These are phyloP conservation scores for Erucastrum elatum DNA, from an alignment of 345 rosid genomes.

Conservation along the genomic window DNA sequence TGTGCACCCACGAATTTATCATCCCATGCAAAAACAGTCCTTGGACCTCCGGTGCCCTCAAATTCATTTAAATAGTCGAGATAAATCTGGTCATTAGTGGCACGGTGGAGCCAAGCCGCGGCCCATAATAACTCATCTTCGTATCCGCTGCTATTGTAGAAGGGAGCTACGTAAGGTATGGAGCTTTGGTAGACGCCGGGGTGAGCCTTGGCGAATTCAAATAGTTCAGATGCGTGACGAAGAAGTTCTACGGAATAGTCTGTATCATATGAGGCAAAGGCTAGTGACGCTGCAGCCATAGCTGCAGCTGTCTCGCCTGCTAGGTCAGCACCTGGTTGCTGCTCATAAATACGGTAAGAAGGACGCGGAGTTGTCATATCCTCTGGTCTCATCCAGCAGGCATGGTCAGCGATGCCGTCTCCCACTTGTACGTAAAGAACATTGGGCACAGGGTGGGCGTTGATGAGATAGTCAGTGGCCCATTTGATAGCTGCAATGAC, in stretches of 20 bases:
- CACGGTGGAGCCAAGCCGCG: constrained; percentile 88
- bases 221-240: constrained; percentile 54
- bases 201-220: constrained; percentile 41
- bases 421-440: constrained; percentile 66
- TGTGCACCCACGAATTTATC: constrained; percentile 90
- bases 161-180: constrained; percentile 38
- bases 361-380: constrained; percentile 68
- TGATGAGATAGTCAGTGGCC: constrained; percentile 72
- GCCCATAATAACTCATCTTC: constrained; percentile 93
- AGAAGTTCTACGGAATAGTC: constrained; percentile 48
- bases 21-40: constrained; percentile 83
- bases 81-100: constrained; percentile 64
- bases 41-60: constrained; percentile 51
- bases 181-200: constrained; percentile 40
- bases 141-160: constrained; percentile 49
- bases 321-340: constrained; percentile 65
- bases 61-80: constrained; percentile 56
- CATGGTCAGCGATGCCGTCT: constrained; percentile 55
- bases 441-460: constrained; percentile 54
- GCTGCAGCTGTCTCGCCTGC: constrained; percentile 74
- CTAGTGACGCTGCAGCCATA: constrained; percentile 62
- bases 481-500: constrained; percentile 54
- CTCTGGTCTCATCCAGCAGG: constrained; percentile 73
- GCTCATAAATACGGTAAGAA: constrained; percentile 40
- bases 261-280: constrained; percentile 36